Evolutionary conservation across 2,329 filamentous ascomycete genomes (phyloP).

Genomic region (Aureobasidium musti): DNA sequence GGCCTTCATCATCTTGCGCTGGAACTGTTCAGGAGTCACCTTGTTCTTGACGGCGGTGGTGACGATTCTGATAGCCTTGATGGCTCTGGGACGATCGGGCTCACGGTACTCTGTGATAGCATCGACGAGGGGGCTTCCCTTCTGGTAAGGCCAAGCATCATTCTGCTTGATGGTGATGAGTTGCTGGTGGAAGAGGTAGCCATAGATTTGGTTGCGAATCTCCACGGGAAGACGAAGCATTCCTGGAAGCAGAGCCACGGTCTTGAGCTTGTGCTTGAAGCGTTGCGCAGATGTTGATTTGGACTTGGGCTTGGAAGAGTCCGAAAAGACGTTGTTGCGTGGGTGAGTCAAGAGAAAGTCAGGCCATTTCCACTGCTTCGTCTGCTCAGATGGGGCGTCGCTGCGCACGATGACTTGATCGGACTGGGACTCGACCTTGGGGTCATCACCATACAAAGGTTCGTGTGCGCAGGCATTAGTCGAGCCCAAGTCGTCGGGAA

Average conservation of each 20-base stretch:
- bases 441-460: not conserved
- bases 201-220: conserved; percentile 25
- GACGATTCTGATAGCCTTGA: conserved; percentile 3
- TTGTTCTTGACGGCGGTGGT: not conserved
- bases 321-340: not conserved
- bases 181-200: not conserved
- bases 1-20: not conserved
- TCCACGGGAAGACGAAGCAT: conserved; percentile 14
- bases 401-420: not conserved
- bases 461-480: not conserved
- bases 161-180: conserved; percentile 12
- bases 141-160: not conserved
- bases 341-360: not conserved
- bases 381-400: not conserved
- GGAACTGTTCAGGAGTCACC: not conserved
- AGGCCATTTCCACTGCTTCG: not conserved
- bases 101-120: not conserved
- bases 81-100: not conserved
- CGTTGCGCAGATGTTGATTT: not conserved
- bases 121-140: not conserved
- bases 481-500: not conserved
- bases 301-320: not conserved
- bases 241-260: not conserved
- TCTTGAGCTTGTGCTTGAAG: not conserved
- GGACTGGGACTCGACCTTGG: not conserved